A percentile compares a stretch with the other conserved stretches of the same genome.
These are phyloP conservation scores for Asclepias syriaca DNA, from an alignment of 257 asterid species.

Conservation along the genomic window DNA sequence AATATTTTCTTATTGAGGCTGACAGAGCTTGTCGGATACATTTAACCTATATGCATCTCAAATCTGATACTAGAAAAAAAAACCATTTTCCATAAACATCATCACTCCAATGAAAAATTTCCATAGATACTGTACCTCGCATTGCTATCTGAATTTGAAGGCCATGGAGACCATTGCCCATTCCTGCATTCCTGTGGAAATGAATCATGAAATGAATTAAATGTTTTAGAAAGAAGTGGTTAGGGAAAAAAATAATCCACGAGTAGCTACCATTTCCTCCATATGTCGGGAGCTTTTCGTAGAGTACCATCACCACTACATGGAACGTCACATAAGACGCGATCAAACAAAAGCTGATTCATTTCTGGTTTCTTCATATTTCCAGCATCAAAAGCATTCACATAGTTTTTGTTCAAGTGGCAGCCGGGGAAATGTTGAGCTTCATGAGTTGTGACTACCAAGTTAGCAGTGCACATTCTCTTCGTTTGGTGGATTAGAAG, in stretches of 20 bases:
- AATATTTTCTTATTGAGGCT: background rate
- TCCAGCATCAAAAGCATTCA: conserved; percentile 33
- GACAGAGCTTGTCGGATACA: background rate
- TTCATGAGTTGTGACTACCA: conserved; percentile 95
- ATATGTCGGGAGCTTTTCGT: conserved; percentile 98
- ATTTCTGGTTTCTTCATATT: conserved; percentile 37
- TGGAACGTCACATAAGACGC: conserved; percentile 98
- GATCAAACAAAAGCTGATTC: conserved; percentile 85
- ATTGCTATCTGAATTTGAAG: conserved; percentile 94
- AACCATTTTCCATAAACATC: background rate
- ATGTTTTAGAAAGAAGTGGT: conserved; percentile 5
- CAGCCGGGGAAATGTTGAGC: conserved; percentile 99
- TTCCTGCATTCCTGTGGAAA: conserved; percentile 69
- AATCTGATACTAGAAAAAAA: background rate
- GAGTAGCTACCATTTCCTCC: conserved; percentile 81
- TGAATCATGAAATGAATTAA: conserved; percentile 4
- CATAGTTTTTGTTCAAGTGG: conserved; percentile 42
- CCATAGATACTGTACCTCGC: conserved; percentile 54
- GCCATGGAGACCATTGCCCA: conserved; percentile 88
- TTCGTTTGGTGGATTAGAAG: conserved; percentile 99
- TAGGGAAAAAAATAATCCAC: conserved; percentile 8
- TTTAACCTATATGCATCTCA: background rate
- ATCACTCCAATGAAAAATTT: background rate
- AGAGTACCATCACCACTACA: conserved; percentile 99
- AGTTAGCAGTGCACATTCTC: conserved; percentile 98